Conservation (phyloP, 768 basidiomycete species). For the Auriscalpium microsporum region DNA sequence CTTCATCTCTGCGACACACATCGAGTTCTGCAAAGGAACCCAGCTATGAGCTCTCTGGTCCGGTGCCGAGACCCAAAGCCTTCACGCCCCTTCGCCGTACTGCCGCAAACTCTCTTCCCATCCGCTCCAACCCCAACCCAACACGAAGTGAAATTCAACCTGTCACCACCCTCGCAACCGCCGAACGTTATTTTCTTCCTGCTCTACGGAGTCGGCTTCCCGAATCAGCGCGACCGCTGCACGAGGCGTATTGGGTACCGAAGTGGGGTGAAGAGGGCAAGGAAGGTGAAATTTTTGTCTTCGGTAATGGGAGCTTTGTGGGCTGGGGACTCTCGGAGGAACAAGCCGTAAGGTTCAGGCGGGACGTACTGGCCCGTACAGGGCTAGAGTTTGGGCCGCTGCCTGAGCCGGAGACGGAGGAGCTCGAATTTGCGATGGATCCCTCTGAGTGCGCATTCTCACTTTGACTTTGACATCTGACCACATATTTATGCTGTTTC, state of each 20-base stretch:
- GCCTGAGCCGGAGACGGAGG: conserved; percentile 72
- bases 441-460: conserved; percentile 64
- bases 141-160: conserved; percentile 74
- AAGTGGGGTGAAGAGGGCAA: conserved; percentile 44
- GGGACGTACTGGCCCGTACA: conserved; percentile 47
- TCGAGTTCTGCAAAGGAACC: no score
- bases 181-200: conserved; percentile 70
- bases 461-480: neutral
- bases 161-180: conserved; percentile 79
- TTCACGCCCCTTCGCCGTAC: conserved; percentile 74
- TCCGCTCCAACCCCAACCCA: conserved; percentile 79
- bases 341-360: conserved; percentile 61
- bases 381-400: conserved; percentile 59
- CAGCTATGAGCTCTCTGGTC: no score
- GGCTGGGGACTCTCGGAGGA: conserved; percentile 82
- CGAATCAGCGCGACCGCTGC: conserved; percentile 45
- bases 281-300: conserved; percentile 82
- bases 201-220: conserved; percentile 51
- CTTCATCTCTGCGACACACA: no score
- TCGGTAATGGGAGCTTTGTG: conserved; percentile 81
- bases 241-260: conserved; percentile 77
- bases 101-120: conserved; percentile 77
- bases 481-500: conserved; percentile 3
- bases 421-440: conserved; percentile 88
- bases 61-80: conserved; percentile 63